Conservation (phyloP, 2,329 filamentous ascomycete species). For the Ophiostoma australiae region DNA sequence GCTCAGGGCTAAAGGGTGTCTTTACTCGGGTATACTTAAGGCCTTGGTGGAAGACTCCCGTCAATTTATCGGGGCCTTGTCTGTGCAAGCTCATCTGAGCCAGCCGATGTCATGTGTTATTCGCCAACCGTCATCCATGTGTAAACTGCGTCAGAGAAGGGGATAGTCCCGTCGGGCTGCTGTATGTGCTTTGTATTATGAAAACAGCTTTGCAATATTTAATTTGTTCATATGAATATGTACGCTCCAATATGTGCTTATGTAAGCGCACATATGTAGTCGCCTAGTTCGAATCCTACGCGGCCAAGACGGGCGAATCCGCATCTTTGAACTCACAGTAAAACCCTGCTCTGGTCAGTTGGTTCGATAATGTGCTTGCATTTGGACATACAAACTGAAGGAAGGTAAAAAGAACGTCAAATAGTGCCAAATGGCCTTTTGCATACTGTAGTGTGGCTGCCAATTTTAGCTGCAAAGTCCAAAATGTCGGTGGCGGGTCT, state of each 20-base stretch:
- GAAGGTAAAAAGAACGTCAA: too few relatives aligned
- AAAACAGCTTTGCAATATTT: conserved; percentile 12
- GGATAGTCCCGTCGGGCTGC: background rate
- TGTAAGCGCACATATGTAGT: background rate
- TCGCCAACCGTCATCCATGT: background rate
- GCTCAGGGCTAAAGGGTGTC: conserved; percentile 28
- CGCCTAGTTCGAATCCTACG: background rate
- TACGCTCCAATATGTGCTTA: background rate
- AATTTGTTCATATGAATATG: background rate
- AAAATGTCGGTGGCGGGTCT: conserved; percentile 23
- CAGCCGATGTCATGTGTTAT: background rate
- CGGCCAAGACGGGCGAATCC: background rate
- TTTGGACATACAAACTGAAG: too few relatives aligned
- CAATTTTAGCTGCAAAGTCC: conserved; percentile 10
- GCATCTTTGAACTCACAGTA: background rate
- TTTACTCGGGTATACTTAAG: background rate
- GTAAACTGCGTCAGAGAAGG: background rate
- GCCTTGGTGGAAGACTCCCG: background rate
- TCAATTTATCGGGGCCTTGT: background rate
- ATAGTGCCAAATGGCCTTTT: background rate
- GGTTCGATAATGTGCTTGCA: background rate
- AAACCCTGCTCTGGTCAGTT: background rate
- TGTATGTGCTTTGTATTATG: conserved; percentile 11
- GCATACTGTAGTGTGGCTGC: background rate
- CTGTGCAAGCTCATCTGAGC: background rate